phyloP scores from a whole-genome alignment of 176 grass and related monocot species.

The Musa acuminata region DNA sequence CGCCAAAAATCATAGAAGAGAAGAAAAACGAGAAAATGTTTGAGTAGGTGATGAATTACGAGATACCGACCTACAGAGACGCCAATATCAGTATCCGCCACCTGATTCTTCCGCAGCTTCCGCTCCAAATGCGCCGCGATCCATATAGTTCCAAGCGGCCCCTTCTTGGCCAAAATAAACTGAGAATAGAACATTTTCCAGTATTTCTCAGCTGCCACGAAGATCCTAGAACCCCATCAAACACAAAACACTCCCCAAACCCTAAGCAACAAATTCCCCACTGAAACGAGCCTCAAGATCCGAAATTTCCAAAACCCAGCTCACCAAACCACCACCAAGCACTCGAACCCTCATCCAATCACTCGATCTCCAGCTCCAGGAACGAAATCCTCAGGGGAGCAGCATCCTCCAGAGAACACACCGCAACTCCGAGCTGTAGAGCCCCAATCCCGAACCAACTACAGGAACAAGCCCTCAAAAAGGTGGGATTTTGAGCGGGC shows the following conservation, averaged over 20 bases:
- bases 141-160: constrained; percentile 98
- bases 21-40: not conserved
- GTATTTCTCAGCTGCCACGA: constrained; percentile 21
- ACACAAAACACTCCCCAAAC: not conserved
- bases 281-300: not conserved
- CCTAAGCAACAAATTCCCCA: constrained; percentile 1
- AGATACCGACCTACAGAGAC: constrained; percentile 85
- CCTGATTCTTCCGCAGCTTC: constrained; percentile 95
- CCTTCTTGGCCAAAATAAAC: constrained; percentile 99
- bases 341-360: not conserved
- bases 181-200: constrained; percentile 95
- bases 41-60: not conserved
- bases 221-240: constrained; percentile 29
- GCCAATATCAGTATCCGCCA: constrained; percentile 94
- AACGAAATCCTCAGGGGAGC: not conserved
- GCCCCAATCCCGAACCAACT: not conserved
- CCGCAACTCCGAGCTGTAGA: not conserved
- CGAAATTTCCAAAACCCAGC: not conserved
- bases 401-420: not conserved
- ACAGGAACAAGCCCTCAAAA: not conserved
- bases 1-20: not conserved
- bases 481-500: not conserved
- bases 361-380: constrained; percentile 3
- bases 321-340: not conserved
- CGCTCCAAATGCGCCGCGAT: constrained; percentile 98